These are phyloP conservation scores for Alternaria sp. DNA, from an alignment of 2,329 filamentous ascomycete genomes.

Conservation along the genomic window DNA sequence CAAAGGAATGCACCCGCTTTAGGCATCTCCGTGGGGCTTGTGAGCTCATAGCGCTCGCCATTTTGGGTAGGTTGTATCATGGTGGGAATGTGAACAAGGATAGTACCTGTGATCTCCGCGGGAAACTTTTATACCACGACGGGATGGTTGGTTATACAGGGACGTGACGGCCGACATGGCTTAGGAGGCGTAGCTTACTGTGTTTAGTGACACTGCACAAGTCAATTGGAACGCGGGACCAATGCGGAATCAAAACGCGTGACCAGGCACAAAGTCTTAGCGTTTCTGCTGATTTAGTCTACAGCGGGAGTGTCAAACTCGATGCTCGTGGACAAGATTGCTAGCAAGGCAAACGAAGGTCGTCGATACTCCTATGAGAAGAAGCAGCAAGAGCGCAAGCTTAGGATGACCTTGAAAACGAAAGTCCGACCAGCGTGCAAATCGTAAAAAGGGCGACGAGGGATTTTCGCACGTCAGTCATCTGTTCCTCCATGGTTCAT, in stretches of 20 bases:
- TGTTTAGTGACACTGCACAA: conserved; percentile 28
- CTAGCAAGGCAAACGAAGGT: conserved; percentile 9
- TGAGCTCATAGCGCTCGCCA: conserved; percentile 63
- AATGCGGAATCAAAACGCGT: conserved; percentile 12
- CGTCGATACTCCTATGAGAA: conserved; percentile 5
- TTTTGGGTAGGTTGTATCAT: conserved; percentile 53
- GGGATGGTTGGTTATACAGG: conserved; percentile 32
- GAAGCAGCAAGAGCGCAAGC: conserved; percentile 1
- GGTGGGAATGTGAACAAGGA: conserved; percentile 14
- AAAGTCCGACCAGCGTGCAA: conserved; percentile 5
- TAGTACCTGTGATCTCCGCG: conserved; percentile 9
- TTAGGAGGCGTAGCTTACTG: conserved; percentile 38
- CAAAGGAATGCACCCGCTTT: conserved; percentile 64
- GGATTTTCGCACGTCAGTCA: conserved; percentile 12
- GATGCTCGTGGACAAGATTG: conserved; percentile 2
- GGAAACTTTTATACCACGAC: conserved; percentile 22
- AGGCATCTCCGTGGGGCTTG: conserved; percentile 62
- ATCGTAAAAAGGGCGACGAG: conserved; percentile 5
- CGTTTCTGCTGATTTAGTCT: conserved; percentile 8
- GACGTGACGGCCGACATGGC: conserved; percentile 26
- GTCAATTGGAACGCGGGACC: conserved; percentile 14
- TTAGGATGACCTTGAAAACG: conserved; percentile 5
- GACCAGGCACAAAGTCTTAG: conserved; percentile 16
- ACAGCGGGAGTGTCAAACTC: conserved; percentile 6
- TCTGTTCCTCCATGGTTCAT: conserved; percentile 22